Evolutionary conservation across 2,329 filamentous ascomycete species (phyloP), one percentile per base, ranked within the genome.

Genomic region (Alternaria consortialis): DNA sequence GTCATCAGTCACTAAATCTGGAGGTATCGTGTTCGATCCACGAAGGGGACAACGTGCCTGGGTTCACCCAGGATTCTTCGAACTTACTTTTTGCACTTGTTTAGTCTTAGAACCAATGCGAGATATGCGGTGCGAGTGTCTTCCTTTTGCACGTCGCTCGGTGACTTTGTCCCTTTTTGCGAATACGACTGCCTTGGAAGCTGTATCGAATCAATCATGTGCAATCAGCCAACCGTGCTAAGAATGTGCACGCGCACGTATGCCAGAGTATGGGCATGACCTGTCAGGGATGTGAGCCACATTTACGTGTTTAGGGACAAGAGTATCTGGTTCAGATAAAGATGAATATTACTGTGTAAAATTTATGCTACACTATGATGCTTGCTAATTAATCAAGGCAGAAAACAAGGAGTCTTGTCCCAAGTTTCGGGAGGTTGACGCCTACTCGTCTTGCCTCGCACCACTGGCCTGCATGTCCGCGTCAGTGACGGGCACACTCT

Each of bases 21-120:
- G 69, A 70, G 69, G 69, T 71, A 70, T 69, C 67, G 69, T 67
- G 69, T 71, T 71, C 69, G 69, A 72, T 72, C 69, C 69, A 68
- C 69, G 67, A 69, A 70, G 69, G 68, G 68, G 69, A 70, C 69
- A 71, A 56, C 64, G 55, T 65, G 63, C 64, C 42, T 62, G 54
- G 37, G 60, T 43, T 56, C 48, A 44, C 60, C 48, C 47, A 44
- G 57, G 65, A 53, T 51, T 27, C 40, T 60, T 67, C 63, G 62
- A 64, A 67, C 56, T 40, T 39, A 27, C 55, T 67, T 64, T 63
- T 62, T 50, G 36, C 17, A 5, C 12, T 34, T 29, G 11, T 1
- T 5, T 32, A 25, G 12, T 20, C 7, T 2, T n/a, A 8, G 4
- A 6, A 6, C 13, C 15, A 1, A 4, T 3, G 25, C 6, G 7